Evolutionary conservation across 306 rosid genomes (phyloP).

Genomic region (Vigna reflexopilosa): DNA sequence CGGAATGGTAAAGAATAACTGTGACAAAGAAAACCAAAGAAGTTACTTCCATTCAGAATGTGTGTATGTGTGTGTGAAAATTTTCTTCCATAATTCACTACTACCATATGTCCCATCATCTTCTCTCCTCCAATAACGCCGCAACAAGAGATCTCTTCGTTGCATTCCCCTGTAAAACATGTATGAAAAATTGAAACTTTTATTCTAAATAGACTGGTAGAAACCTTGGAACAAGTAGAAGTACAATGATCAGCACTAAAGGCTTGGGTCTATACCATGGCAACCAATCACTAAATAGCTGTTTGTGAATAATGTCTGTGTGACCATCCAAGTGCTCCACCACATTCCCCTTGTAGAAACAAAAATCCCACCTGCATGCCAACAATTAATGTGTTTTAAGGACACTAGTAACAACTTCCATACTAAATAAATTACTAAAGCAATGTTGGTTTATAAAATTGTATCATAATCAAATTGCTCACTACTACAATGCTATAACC

Average conservation of each 20-base stretch:
- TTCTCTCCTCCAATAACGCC: constrained; percentile 99
- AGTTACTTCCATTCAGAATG: constrained; percentile 46
- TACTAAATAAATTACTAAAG: constrained; percentile 31
- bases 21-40: constrained; percentile 58
- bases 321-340: constrained; percentile 98
- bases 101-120: constrained; percentile 99
- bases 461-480: constrained; percentile 11
- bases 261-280: constrained; percentile 76
- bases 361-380: constrained; percentile 96
- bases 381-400: constrained; percentile 34
- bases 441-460: constrained; percentile 32
- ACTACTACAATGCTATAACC: not conserved
- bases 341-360: constrained; percentile 79
- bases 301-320: constrained; percentile 87
- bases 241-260: constrained; percentile 45
- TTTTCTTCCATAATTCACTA: constrained; percentile 38
- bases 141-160: constrained; percentile 86
- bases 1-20: constrained; percentile 93
- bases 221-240: constrained; percentile 35
- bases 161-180: constrained; percentile 78
- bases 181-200: constrained; percentile 20
- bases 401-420: constrained; percentile 43
- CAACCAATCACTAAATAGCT: constrained; percentile 82
- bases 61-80: not conserved
- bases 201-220: constrained; percentile 13